phyloP scores from a whole-genome alignment of 2,329 filamentous ascomycete genomes.

The Colletotrichum karsti region DNA sequence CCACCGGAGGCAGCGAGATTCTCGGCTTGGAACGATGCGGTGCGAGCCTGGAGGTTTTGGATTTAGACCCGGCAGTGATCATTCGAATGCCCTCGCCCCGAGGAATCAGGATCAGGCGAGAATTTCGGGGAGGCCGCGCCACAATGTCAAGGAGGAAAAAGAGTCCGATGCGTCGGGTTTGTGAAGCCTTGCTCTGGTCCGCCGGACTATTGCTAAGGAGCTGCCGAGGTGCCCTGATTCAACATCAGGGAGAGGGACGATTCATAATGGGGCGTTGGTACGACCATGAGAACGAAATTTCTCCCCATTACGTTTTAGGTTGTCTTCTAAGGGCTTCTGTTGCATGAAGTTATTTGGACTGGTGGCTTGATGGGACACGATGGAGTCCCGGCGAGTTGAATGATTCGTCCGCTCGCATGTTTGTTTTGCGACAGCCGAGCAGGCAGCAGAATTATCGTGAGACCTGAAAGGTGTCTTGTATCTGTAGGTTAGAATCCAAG shows the following conservation, averaged over 20 bases:
- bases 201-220: background rate
- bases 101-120: background rate
- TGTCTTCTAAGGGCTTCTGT: background rate
- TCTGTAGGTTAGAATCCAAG: background rate
- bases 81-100: background rate
- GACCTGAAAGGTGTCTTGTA: background rate
- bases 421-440: background rate
- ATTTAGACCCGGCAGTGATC: background rate
- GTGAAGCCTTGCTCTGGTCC: background rate
- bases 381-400: background rate
- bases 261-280: background rate
- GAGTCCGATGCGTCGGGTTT: background rate
- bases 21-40: background rate
- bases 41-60: background rate
- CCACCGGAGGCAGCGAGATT: background rate
- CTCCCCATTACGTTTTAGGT: background rate
- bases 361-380: background rate
- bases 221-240: background rate
- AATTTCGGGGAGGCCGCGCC: background rate
- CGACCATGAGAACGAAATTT: background rate
- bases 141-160: background rate
- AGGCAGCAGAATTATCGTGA: slow-evolving; percentile 23
- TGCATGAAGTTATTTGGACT: background rate
- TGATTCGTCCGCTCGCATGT: slow-evolving; percentile 2
- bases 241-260: too few relatives aligned